These are phyloP conservation scores for Brassica juncea DNA, from an alignment of 345 rosid species.

Conservation along the genomic window DNA sequence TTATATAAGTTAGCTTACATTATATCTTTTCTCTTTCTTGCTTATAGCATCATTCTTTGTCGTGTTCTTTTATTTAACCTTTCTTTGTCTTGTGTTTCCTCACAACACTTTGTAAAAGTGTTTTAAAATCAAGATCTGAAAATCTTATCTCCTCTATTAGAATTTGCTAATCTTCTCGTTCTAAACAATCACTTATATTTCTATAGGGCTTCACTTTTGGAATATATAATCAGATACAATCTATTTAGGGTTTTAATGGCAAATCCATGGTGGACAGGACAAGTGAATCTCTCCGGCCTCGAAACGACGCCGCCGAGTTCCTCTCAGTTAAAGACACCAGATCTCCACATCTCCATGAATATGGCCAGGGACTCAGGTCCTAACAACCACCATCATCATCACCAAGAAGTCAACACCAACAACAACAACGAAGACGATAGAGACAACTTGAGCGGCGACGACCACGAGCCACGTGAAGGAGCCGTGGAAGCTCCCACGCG, in stretches of 20 bases:
- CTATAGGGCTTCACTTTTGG: constrained; percentile 20
- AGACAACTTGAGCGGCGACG: constrained; percentile 49
- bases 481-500: constrained; percentile 58
- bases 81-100: constrained; percentile 36
- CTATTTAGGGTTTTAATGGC: constrained; percentile 51
- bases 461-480: constrained; percentile 65
- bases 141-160: constrained; percentile 16
- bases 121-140: constrained; percentile 35
- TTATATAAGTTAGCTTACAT: constrained; percentile 38
- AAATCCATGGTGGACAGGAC: constrained; percentile 75
- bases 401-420: constrained; percentile 42
- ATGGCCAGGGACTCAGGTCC: constrained; percentile 43
- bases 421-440: constrained; percentile 37
- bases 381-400: constrained; percentile 33
- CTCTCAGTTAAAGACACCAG: constrained; percentile 68
- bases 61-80: constrained; percentile 42
- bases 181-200: background rate
- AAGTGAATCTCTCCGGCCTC: constrained; percentile 54
- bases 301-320: constrained; percentile 59
- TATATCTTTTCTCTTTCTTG: constrained; percentile 41
- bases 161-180: background rate
- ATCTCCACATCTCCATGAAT: constrained; percentile 69
- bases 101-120: constrained; percentile 34
- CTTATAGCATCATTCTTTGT: constrained; percentile 39
- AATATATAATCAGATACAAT: background rate